phyloP scores from a whole-genome alignment of 169 alveolate genomes.

The Babesia caballi region DNA sequence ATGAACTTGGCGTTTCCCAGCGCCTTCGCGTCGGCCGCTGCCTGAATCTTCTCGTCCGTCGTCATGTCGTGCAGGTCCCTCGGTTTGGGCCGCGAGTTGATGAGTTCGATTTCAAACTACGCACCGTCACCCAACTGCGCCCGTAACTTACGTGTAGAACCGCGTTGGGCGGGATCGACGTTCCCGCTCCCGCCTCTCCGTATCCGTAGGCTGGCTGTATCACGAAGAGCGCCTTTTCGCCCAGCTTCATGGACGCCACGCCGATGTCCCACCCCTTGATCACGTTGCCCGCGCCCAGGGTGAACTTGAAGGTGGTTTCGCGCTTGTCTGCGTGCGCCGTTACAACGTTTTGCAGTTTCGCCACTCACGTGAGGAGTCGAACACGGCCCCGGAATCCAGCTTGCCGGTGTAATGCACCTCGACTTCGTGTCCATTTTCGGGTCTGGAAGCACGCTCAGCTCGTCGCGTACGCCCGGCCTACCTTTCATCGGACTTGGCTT shows the following conservation, averaged over 20 bases:
- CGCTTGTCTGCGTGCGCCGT: constrained; percentile 48
- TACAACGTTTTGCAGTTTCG: not conserved
- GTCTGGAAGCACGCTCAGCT: constrained; percentile 17
- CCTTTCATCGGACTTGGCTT: constrained; percentile 39
- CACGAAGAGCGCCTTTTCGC: constrained; percentile 63
- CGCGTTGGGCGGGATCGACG: constrained; percentile 77
- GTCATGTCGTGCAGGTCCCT: constrained; percentile 74
- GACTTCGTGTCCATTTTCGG: constrained; percentile 80
- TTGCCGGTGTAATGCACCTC: constrained; percentile 82
- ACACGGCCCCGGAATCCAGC: constrained; percentile 74
- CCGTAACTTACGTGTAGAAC: constrained; percentile 63
- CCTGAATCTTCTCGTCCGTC: constrained; percentile 79
- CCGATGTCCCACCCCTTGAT: constrained; percentile 81
- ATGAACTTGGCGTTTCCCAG: constrained; percentile 73
- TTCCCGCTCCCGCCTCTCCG: constrained; percentile 81
- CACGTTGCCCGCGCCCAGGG: constrained; percentile 77
- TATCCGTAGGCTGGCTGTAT: constrained; percentile 78
- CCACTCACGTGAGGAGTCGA: constrained; percentile 78
- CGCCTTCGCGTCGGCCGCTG: constrained; percentile 73
- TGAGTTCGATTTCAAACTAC: constrained; percentile 78
- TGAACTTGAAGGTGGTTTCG: constrained; percentile 75
- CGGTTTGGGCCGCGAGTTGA: constrained; percentile 70
- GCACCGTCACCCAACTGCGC: not conserved
- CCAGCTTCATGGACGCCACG: constrained; percentile 74
- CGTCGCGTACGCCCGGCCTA: not conserved